A percentile compares a stretch with the other conserved stretches of the same genome.
phyloP scores from a whole-genome alignment of 805 yeast species.

The Yueomyces sinensis region DNA sequence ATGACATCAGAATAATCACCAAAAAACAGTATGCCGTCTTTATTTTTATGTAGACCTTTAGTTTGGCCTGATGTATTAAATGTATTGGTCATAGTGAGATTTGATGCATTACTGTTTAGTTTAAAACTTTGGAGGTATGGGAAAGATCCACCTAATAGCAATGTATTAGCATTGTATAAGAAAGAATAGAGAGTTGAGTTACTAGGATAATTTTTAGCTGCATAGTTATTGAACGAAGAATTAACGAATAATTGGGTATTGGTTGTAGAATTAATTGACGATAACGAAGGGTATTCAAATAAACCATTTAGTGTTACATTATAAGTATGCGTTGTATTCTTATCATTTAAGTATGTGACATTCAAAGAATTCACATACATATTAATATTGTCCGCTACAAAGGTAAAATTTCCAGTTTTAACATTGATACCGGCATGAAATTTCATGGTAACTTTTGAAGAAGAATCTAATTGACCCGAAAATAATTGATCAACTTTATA shows the following conservation, averaged over 20 bases:
- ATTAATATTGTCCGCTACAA: conserved; percentile 57
- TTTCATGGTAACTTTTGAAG: conserved; percentile 33
- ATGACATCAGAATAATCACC: conserved; percentile 12
- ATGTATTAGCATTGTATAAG: conserved; percentile 28
- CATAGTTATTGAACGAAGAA: conserved; percentile 31
- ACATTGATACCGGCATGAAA: conserved; percentile 24
- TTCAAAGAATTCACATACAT: conserved; percentile 38
- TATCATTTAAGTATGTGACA: conserved; percentile 13
- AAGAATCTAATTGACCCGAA: conserved; percentile 48
- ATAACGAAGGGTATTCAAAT: conserved; percentile 48
- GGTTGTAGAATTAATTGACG: background rate
- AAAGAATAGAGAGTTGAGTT: conserved; percentile 12
- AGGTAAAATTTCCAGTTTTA: conserved; percentile 22
- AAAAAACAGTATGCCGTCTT: conserved; percentile 26
- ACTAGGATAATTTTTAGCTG: conserved; percentile 22
- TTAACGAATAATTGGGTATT: conserved; percentile 29
- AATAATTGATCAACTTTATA: conserved; percentile 71
- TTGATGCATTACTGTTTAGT: conserved; percentile 13
- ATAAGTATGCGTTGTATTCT: conserved; percentile 14
- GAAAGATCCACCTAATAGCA: conserved; percentile 37
- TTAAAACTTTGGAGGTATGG: conserved; percentile 28
- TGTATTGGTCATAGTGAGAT: background rate
- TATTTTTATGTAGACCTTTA: conserved; percentile 6
- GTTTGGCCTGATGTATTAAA: conserved; percentile 2
- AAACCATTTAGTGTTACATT: conserved; percentile 49